These are phyloP conservation scores for Scopulariopsis brevicaulis DNA, from an alignment of 2,329 filamentous ascomycete species.

Conservation along the genomic window DNA sequence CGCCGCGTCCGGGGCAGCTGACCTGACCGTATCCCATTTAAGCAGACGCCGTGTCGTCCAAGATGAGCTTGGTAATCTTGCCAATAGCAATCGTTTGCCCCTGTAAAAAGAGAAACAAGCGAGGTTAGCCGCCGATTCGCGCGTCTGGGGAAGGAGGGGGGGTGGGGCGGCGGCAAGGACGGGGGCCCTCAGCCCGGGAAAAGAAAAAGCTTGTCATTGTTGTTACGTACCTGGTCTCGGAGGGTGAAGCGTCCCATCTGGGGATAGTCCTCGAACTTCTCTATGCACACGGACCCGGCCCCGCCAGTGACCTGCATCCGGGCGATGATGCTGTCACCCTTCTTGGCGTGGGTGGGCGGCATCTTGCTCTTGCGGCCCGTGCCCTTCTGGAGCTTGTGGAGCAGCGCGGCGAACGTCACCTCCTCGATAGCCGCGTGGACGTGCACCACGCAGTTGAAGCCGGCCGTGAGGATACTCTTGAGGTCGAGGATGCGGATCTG, in stretches of 20 bases:
- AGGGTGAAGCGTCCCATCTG: slow-evolving; percentile 88
- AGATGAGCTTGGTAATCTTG: slow-evolving; percentile 87
- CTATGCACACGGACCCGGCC: slow-evolving; percentile 80
- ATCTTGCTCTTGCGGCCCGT: slow-evolving; percentile 89
- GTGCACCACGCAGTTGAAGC: slow-evolving; percentile 96
- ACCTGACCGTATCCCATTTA: background rate
- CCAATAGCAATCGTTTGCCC: slow-evolving; percentile 99
- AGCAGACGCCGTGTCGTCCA: slow-evolving; percentile 16
- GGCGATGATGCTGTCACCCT: slow-evolving; percentile 76
- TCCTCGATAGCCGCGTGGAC: slow-evolving; percentile 97
- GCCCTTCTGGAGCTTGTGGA: slow-evolving; percentile 94
- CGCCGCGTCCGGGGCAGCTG: background rate
- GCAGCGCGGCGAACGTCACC: slow-evolving; percentile 75
- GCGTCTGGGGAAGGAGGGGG: slow-evolving; percentile 5
- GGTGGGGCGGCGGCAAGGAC: background rate
- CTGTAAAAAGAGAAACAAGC: slow-evolving; percentile 29
- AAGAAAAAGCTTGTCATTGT: background rate
- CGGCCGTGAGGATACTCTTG: slow-evolving; percentile 85
- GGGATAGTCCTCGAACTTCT: slow-evolving; percentile 90
- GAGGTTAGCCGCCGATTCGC: background rate
- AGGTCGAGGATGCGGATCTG: slow-evolving; percentile 93
- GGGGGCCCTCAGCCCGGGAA: background rate
- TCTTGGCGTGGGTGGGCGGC: slow-evolving; percentile 82
- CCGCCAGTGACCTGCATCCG: slow-evolving; percentile 78
- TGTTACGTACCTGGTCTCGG: slow-evolving; percentile 61